Evolutionary conservation across 2,329 filamentous ascomycete genomes (phyloP), one percentile per base, ranked within the genome.

Genomic region (Ophiostoma fasciatum): DNA sequence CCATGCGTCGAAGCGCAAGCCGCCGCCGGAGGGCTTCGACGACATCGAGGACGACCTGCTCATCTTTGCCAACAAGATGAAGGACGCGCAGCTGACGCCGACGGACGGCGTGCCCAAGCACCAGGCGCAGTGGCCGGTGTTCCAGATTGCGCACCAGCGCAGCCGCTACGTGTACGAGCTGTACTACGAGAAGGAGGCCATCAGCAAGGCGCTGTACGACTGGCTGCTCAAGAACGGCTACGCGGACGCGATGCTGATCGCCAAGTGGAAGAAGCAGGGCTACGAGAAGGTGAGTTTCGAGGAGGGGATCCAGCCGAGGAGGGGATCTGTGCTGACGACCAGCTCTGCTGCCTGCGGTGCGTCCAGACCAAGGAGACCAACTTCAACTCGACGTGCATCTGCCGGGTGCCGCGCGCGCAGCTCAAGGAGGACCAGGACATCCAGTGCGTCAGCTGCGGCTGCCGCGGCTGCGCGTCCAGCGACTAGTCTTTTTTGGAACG

Each of bases 351-450:
- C 57, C 66, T 94, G 37, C 75, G 87, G 43, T 98, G 90, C 58
- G 88, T 98, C 38, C 90, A 98, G 60, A 94, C 90, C n/a, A 96
- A 96, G 59, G 90, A 98, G 66, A 98, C 90, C 21, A 98, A 98
- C 59, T 98, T 96, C 64, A 90, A 88, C 58, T 82, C 83, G 45
- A 98, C 88, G 1, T 98, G 90, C 56, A 90, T 98, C 51, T 98
- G 90, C 57, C 82, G 90, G 35, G 88, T 98, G 34, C 90, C 90
- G 2, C 79, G 81, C 53, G 78, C 83, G 22, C 74, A 92, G 56
- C 61, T 98, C 52, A 94, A 94, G 58, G 85, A 93, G 50, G 78
- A 84, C 28, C 81, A 90, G 54, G 80, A 82, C 26, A 78, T 96
- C 22, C 80, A 96, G 57, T 98, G 90, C 53, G 84, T 96, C 35